phyloP scores from a whole-genome alignment of 805 yeast genomes.

The Ogataea allantospora region DNA sequence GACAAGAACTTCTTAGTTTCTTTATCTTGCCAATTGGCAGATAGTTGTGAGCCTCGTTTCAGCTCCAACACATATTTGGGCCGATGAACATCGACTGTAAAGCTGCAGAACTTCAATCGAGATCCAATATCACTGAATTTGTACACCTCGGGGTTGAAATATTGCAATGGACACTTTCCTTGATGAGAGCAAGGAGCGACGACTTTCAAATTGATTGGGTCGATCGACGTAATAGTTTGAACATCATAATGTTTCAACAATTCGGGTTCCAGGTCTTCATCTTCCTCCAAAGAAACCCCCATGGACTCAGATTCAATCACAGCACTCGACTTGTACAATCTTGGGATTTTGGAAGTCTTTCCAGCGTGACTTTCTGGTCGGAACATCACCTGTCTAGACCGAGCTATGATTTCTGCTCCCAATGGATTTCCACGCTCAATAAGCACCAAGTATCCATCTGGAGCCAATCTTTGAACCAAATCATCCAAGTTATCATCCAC shows the following conservation, averaged over 20 bases:
- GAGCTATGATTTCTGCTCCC: constrained; percentile 84
- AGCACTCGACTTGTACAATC: constrained; percentile 54
- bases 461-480: constrained; percentile 60
- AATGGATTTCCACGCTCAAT: constrained; percentile 87
- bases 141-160: constrained; percentile 68
- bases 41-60: constrained; percentile 74
- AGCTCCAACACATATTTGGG: constrained; percentile 81
- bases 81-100: constrained; percentile 65
- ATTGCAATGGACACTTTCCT: constrained; percentile 79
- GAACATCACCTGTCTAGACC: constrained; percentile 88
- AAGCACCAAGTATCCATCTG: constrained; percentile 76
- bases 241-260: constrained; percentile 26
- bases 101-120: constrained; percentile 72
- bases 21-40: constrained; percentile 67
- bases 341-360: constrained; percentile 63
- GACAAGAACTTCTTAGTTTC: constrained; percentile 48
- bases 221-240: constrained; percentile 14
- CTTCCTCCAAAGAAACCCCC: constrained; percentile 27
- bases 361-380: constrained; percentile 69
- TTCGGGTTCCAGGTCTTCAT: constrained; percentile 21
- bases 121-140: constrained; percentile 51
- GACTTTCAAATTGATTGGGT: constrained; percentile 52
- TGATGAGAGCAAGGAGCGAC: constrained; percentile 94
- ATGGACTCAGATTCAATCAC: constrained; percentile 17
- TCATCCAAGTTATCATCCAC: constrained; percentile 66